Percentiles rank a stretch among this genome's conserved stretches.
These are phyloP conservation scores for Nephelium lappaceum DNA, from an alignment of 345 rosid genomes.

Conservation along the genomic window DNA sequence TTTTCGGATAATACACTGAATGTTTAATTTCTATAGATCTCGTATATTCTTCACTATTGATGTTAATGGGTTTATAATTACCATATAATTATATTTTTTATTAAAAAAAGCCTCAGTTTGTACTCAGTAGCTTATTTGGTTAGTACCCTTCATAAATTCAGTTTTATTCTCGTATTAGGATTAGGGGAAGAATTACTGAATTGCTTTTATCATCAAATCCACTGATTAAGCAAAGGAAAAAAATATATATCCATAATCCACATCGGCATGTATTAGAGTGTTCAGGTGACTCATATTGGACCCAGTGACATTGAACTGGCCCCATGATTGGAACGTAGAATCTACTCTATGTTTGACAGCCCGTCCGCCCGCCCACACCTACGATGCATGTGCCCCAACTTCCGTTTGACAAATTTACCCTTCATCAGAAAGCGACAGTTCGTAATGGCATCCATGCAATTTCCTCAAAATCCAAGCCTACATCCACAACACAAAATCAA, in stretches of 20 bases:
- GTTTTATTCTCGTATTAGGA: too few species aligned
- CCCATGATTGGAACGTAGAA: not conserved
- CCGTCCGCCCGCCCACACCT: not conserved
- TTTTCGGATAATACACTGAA: too few species aligned
- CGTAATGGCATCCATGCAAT: conserved; percentile 23
- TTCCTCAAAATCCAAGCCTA: not conserved
- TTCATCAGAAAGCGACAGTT: not conserved
- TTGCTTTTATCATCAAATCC: not conserved
- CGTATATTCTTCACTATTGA: too few species aligned
- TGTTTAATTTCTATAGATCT: too few species aligned
- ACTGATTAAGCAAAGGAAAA: not conserved
- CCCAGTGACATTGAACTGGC: not conserved
- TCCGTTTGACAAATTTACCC: not conserved
- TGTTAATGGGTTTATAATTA: too few species aligned
- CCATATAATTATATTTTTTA: too few species aligned
- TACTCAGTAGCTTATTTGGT: too few species aligned
- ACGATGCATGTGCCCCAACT: not conserved
- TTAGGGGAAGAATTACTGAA: too few species aligned
- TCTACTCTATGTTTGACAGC: not conserved
- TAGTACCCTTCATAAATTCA: too few species aligned
- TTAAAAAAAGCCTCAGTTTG: too few species aligned
- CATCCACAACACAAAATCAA: not conserved
- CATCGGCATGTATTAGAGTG: not conserved
- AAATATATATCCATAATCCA: too few species aligned
- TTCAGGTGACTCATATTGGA: not conserved